phyloP scores from a whole-genome alignment of 2,329 filamentous ascomycete genomes.

The Albifimbria verrucaria region DNA sequence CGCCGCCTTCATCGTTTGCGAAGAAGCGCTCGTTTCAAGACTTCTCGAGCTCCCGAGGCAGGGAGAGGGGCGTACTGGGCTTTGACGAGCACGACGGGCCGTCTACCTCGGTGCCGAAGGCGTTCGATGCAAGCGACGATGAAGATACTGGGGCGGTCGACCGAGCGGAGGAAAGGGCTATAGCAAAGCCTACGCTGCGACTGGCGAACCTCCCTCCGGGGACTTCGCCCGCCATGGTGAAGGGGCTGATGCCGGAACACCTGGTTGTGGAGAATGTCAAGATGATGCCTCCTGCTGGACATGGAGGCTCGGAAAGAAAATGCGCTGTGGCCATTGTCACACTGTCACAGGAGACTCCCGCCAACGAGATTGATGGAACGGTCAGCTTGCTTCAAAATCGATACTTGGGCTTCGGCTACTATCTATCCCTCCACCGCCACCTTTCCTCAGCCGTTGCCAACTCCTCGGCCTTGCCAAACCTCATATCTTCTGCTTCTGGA shows the following conservation, averaged over 20 bases:
- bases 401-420: conserved; percentile 82
- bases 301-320: conserved; percentile 60
- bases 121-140: conserved; percentile 67
- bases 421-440: conserved; percentile 76
- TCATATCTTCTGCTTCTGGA: conserved; percentile 36
- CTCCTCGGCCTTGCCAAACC: conserved; percentile 31
- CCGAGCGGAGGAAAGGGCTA: conserved; percentile 54
- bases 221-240: conserved; percentile 57
- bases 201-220: conserved; percentile 59
- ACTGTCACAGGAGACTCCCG: conserved; percentile 74
- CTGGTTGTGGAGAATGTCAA: conserved; percentile 71
- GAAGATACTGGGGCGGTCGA: conserved; percentile 43
- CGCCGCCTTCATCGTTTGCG: conserved; percentile 42
- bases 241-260: conserved; percentile 54
- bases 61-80: conserved; percentile 26
- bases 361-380: conserved; percentile 76
- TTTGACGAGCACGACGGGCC: conserved; percentile 36
- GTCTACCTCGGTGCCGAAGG: conserved; percentile 61
- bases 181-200: conserved; percentile 60
- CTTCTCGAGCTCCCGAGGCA: conserved; percentile 29
- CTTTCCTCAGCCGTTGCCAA: conserved; percentile 70
- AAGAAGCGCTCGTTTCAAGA: conserved; percentile 52
- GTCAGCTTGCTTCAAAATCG: conserved; percentile 77
- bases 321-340: conserved; percentile 77
- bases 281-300: conserved; percentile 55